phyloP scores from a whole-genome alignment of 192 early-diverging fungal species.

The Coemansia pectinata region DNA sequence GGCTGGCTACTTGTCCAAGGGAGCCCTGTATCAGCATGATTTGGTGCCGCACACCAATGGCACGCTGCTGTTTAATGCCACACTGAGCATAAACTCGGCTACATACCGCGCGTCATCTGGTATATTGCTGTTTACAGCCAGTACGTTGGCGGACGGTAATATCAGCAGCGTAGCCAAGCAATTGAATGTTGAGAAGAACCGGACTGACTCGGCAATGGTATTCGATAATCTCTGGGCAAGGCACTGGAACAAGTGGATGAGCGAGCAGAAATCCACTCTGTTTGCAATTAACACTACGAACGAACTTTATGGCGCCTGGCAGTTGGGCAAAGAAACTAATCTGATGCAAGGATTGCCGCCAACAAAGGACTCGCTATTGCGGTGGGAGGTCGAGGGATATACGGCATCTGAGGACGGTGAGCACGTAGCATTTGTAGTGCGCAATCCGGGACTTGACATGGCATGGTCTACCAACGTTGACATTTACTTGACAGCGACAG shows the following conservation, averaged over 20 bases:
- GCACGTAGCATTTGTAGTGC: conserved; percentile 65
- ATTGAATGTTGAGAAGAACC: conserved; percentile 34
- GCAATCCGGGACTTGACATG: conserved; percentile 55
- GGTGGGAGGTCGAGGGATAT: conserved; percentile 58
- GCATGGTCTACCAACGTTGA: conserved; percentile 73
- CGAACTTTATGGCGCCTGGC: conserved; percentile 24
- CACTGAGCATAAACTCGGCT: conserved; percentile 23
- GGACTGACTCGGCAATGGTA: conserved; percentile 61
- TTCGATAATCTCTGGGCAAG: conserved; percentile 71
- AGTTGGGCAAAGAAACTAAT: conserved; percentile 24
- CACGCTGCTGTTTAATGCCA: conserved; percentile 19
- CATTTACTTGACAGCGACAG: conserved; percentile 62
- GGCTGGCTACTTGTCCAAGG: conserved; percentile 22
- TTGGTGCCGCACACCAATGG: conserved; percentile 28
- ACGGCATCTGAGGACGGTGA: conserved; percentile 63
- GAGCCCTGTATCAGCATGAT: conserved; percentile 25
- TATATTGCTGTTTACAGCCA: conserved; percentile 24
- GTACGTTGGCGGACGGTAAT: conserved; percentile 41
- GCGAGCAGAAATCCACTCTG: conserved; percentile 60
- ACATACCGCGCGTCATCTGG: conserved; percentile 7
- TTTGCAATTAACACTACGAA: conserved; percentile 52
- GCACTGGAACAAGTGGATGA: conserved; percentile 70
- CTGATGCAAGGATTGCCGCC: conserved; percentile 37
- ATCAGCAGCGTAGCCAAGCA: conserved; percentile 44
- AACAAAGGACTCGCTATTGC: conserved; percentile 58